Conservation (phyloP, 305 asterid species). For the Fraxinus floribunda region DNA sequence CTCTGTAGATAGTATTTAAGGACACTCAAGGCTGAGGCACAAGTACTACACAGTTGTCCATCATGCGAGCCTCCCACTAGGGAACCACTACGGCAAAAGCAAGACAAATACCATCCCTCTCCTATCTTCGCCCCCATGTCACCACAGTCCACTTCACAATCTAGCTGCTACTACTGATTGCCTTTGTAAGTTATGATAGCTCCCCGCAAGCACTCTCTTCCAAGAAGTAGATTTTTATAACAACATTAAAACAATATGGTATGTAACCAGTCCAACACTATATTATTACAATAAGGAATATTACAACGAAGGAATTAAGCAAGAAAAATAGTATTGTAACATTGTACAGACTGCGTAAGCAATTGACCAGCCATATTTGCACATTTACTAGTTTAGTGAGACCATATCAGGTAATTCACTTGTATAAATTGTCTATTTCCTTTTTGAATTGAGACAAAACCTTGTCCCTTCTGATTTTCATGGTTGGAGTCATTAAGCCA, state of each 20-base stretch:
- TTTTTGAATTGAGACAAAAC: constrained; percentile 59
- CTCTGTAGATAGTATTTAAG: neutral
- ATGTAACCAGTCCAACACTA: neutral
- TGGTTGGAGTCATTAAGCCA: constrained; percentile 91
- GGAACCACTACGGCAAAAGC: neutral
- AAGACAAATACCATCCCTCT: neutral
- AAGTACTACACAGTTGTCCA: neutral
- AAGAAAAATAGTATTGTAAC: neutral
- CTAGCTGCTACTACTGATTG: neutral
- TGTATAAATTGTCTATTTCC: constrained; percentile 63
- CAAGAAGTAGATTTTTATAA: neutral
- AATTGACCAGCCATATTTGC: neutral
- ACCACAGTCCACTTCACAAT: neutral
- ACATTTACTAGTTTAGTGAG: neutral
- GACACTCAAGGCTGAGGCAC: neutral
- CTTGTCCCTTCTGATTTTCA: constrained; percentile 81
- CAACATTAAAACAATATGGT: neutral
- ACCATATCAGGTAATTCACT: constrained; percentile 12
- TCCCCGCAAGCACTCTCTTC: neutral
- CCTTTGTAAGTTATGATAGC: neutral
- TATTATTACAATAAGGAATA: neutral
- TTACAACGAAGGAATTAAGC: neutral
- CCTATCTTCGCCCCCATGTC: neutral
- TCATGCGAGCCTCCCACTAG: neutral
- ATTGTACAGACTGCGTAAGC: neutral